Evolutionary conservation across 495 filamentous ascomycete genomes (phyloP).

Genomic region (Beverwykella pulmonaria): DNA sequence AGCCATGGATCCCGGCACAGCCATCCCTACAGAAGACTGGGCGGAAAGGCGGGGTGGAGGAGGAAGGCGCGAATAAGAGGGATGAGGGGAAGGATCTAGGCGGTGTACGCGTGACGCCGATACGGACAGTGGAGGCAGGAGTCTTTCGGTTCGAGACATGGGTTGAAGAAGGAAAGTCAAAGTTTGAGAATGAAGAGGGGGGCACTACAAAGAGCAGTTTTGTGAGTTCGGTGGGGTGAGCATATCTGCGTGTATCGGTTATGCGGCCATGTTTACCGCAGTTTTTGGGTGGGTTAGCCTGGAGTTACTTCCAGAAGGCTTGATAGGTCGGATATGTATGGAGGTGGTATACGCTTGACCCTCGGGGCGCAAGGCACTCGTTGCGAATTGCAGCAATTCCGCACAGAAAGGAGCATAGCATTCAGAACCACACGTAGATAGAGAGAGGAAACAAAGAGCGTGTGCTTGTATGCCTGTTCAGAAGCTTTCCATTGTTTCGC

Average conservation of each 20-base stretch:
- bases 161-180: conserved; percentile 60
- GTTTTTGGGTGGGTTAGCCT: too few relatives aligned
- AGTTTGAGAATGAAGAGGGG: conserved; percentile 27
- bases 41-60: conserved; percentile 20
- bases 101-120: conserved; percentile 53
- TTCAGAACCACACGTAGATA: too few relatives aligned
- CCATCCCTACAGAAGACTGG: conserved; percentile 47
- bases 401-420: too few relatives aligned
- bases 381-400: too few relatives aligned
- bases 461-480: too few relatives aligned
- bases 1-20: conserved; percentile 67
- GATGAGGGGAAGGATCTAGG: conserved; percentile 39
- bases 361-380: too few relatives aligned
- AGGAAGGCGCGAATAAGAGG: conserved; percentile 39
- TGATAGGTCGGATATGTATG: too few relatives aligned
- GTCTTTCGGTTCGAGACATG: conserved; percentile 70
- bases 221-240: conserved; percentile 22
- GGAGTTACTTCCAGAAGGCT: too few relatives aligned
- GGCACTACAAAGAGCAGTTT: conserved; percentile 9
- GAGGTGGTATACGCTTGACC: too few relatives aligned
- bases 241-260: neutral
- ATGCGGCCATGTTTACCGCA: neutral
- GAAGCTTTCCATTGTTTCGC: too few relatives aligned
- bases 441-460: too few relatives aligned
- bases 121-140: conserved; percentile 64